Base-by-base conservation (phyloP, 306 rosid genomes). In the Biancaea sappan region DNA sequence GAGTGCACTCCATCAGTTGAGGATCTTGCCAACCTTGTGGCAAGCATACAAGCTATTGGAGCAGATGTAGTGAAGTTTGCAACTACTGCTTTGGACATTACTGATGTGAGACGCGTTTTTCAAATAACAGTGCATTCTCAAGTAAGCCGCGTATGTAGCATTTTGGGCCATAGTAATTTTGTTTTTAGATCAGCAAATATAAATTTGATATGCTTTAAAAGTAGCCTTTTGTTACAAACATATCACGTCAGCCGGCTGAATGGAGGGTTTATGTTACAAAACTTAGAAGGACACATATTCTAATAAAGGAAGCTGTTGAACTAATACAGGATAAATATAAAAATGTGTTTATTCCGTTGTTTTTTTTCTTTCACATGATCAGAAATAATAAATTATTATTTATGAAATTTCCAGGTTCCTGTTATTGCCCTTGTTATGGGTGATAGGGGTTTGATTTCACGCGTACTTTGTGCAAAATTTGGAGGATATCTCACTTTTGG, bases 51-150 rank as follows among this genome's bases (percentile, higher is more conserved):
- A 82, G 89, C 89, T 64, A 83, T 88, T 9, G 97, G 99, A 59
- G 95, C 99, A 74, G 97, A 94, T 78, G 88, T 94, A 52, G 99
- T 94, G 79, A 94, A 94, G 87, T 81, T 94, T 66, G 96, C 96
- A 19, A 94, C 97, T 19, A 86, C 93, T 52, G 99, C 99, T 22
- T 29, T 87, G 83, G 97, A 92, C 63, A 88, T 94, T 77, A 84
- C 92, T 73, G 99, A 94, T 76, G 96, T 88, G 41, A 87, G 93
- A 32, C 92, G 81, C 16, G 63, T 92, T 78, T 88, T 92, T 74
- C 96, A 92, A 59, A 86, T 90, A 77, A 87, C 89, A 71, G 89
- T 85, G 35, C 88, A 87, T 86, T 90, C 95, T 62, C 97, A 94
- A 86, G 99, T 91, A 90, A 90, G 97, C 79, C 21, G 12, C 8